Evolutionary conservation across 1,284 basidiomycete species (phyloP), one percentile per base, ranked within the genome.

Genomic region (Meripilus lineatus): DNA sequence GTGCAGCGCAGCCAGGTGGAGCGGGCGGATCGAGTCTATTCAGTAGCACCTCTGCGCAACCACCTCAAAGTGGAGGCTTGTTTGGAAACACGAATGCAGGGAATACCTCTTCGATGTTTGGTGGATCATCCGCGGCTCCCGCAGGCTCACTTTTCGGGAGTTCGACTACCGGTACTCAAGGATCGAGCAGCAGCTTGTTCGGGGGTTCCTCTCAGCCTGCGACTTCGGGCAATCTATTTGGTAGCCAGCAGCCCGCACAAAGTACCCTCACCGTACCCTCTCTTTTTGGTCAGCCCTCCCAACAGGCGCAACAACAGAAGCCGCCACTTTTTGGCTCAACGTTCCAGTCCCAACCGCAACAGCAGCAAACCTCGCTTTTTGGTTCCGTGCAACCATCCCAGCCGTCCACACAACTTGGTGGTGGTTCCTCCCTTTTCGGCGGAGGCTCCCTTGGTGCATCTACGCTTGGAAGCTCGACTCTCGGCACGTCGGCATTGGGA

Each of bases 371-470:
- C 6, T 50, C 47, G 4, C 44, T 58, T 15, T 54, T 53, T 40
- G 52, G 52, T 23, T 48, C 28, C 28, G 42, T 28, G 37, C 46
- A 3, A 42, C n/a, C 28, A 42, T n/a, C n/a, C n/a, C n/a, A n/a
- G n/a, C n/a, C n/a, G n/a, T n/a, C n/a, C n/a, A n/a, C n/a, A n/a
- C n/a, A n/a, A n/a, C n/a, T n/a, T n/a, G n/a, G n/a, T n/a, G n/a
- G n/a, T n/a, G n/a, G n/a, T n/a, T n/a, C n/a, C 11, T 48, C 48
- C 2, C 44, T 57, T 5, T 55, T 58, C 25, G 53, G 52, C 18
- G 51, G 40, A 53, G 60, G 28, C 39, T 64, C 26, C 63, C 69
- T 43, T 56, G 63, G 35, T 57, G 61, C 61, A 62, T 18, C 50
- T 53, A 48, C 52, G 53, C 44, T 48, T 47, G 23, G 50, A 39